Base-by-base conservation (phyloP, 805 yeast genomes). In the Candida ficus region DNA sequence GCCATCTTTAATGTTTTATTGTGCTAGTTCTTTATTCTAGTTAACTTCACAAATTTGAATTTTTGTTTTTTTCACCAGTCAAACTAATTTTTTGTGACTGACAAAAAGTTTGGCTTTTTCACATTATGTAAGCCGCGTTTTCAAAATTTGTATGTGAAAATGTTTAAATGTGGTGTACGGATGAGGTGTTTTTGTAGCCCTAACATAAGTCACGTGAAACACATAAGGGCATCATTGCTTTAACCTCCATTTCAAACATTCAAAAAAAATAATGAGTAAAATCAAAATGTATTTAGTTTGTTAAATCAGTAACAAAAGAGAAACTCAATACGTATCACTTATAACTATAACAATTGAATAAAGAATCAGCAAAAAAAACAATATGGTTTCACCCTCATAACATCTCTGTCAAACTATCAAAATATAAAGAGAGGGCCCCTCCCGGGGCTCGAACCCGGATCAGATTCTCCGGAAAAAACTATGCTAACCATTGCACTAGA, bases 401-500 rank as follows among this genome's bases (percentile, higher is more conserved):
- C 14, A 9, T 12, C 30, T 34, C n/a, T 29, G 16, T 20, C 12
- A 13, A 13, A 21, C n/a, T 16, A 29, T 22, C 39, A 36, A 36
- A 36, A 36, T 22, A 29, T 29, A 38, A 32, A 34, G 33, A 31
- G 31, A 29, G 16, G 35, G 72, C 72, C 72, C 72, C 68, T 62
- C 66, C 72, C 72, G 71, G 70, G 73, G 68, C 58, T 68, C 73
- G 73, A 68, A 68, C 73, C 70, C 72, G 71, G 72, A 68, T 68
- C 73, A 60, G 70, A 66, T 60, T 67, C 71, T 66, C 73, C 73
- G 73, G 73, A 68, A 66, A 64, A 65, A 63, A 64, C 70, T 61
- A 68, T 68, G 71, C 72, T 68, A 65, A 66, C 73, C 71, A 68
- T 68, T 68, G 70, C 71, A 68, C 73, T 66, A 68, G 65, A 62